phyloP scores from a whole-genome alignment of 2,329 filamentous ascomycete genomes.

The Basipetospora chlamydospora region DNA sequence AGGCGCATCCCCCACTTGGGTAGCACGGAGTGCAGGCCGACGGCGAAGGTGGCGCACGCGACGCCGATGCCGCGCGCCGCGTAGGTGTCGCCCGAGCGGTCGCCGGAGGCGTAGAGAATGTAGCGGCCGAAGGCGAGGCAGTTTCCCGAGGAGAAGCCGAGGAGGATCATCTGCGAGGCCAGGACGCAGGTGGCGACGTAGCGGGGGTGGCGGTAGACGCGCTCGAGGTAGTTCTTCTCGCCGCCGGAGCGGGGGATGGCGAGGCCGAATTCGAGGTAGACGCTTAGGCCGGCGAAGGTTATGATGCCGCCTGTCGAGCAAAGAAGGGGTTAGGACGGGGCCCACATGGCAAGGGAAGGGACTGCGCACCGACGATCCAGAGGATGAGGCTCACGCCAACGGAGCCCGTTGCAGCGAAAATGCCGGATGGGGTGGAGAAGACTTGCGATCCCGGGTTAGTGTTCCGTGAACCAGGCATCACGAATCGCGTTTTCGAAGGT shows the following conservation, averaged over 20 bases:
- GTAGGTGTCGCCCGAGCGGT: conserved; percentile 35
- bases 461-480: too few relatives aligned
- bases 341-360: neutral
- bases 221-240: conserved; percentile 52
- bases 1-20: conserved; percentile 45
- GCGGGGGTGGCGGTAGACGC: conserved; percentile 42
- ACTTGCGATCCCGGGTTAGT: conserved; percentile 17
- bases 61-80: conserved; percentile 40
- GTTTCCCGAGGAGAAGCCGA: conserved; percentile 46
- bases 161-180: conserved; percentile 44
- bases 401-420: conserved; percentile 36
- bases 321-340: neutral
- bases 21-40: conserved; percentile 32
- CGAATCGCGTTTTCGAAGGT: too few relatives aligned
- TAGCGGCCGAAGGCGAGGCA: conserved; percentile 44
- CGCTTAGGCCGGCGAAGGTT: conserved; percentile 42
- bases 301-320: conserved; percentile 31
- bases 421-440: conserved; percentile 39
- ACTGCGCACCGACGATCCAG: conserved; percentile 11
- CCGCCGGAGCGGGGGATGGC: conserved; percentile 48
- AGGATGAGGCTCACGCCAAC: conserved; percentile 21
- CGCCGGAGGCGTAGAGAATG: conserved; percentile 38
- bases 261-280: conserved; percentile 49
- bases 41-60: conserved; percentile 37
- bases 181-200: conserved; percentile 46